Evolutionary conservation across 192 early-diverging fungal genomes (phyloP).

Genomic region (Umbelopsis isabellina): DNA sequence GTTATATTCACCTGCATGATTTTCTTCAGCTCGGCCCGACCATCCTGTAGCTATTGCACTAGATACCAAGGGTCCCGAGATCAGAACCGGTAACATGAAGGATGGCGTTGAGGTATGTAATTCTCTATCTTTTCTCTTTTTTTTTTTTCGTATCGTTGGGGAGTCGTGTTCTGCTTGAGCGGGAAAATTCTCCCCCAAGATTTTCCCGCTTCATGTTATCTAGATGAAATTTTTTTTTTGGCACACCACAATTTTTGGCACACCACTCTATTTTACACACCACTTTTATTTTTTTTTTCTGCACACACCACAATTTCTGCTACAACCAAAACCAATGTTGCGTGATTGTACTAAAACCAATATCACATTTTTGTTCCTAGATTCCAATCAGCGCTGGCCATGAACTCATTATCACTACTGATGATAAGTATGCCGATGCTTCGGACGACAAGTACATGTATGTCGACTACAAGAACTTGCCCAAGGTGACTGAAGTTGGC

Average conservation of each 20-base stretch:
- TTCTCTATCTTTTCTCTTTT: background rate
- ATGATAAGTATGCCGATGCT: slow-evolving; percentile 58
- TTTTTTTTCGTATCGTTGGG: background rate
- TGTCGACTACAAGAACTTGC: slow-evolving; percentile 77
- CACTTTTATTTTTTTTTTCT: background rate
- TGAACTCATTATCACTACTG: slow-evolving; percentile 69
- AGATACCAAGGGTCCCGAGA: slow-evolving; percentile 83
- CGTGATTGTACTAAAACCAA: background rate
- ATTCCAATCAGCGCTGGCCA: slow-evolving; percentile 68
- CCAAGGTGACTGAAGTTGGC: slow-evolving; percentile 66
- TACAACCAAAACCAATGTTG: background rate
- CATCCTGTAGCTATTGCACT: slow-evolving; percentile 70
- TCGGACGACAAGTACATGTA: slow-evolving; percentile 63
- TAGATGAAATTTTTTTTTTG: slow-evolving; percentile 11
- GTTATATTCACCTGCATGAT: slow-evolving; percentile 5
- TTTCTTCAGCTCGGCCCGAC: slow-evolving; percentile 38
- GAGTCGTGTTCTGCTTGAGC: background rate
- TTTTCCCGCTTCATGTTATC: slow-evolving; percentile 14
- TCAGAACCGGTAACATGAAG: slow-evolving; percentile 73
- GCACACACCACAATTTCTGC: background rate
- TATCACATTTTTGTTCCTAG: background rate
- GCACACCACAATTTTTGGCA: background rate
- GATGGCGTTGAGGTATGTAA: slow-evolving; percentile 50
- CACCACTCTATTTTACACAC: background rate
- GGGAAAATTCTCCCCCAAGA: slow-evolving; percentile 8